Percentiles rank a stretch among this genome's conserved stretches.
phyloP scores from a whole-genome alignment of 805 yeast genomes.

The Starmerella cellae region DNA sequence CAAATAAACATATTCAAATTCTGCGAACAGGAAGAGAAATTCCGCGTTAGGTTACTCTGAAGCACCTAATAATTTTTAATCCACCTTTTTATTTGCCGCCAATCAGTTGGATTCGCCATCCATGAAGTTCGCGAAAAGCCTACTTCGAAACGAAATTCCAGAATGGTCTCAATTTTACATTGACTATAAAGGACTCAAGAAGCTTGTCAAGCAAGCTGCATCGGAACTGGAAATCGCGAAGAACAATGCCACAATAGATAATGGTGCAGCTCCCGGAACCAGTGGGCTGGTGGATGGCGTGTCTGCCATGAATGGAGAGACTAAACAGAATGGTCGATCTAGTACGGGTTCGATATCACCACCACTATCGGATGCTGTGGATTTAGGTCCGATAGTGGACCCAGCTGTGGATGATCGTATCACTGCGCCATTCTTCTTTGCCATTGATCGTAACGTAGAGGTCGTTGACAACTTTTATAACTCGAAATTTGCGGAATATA shows the following conservation, averaged over 20 bases:
- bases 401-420: constrained; percentile 8
- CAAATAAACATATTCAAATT: no score
- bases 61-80: no score
- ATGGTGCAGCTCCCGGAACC: neutral
- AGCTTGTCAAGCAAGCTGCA: constrained; percentile 56
- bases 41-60: no score
- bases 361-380: neutral
- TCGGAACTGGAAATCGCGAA: constrained; percentile 27
- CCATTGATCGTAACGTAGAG: constrained; percentile 69
- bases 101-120: no score
- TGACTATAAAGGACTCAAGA: constrained; percentile 74
- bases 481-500: constrained; percentile 59
- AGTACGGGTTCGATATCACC: no score
- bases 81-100: no score
- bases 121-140: constrained; percentile 27
- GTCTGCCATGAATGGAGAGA: neutral
- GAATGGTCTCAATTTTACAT: constrained; percentile 78
- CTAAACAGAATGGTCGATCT: neutral
- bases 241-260: neutral
- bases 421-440: constrained; percentile 45
- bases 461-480: constrained; percentile 68
- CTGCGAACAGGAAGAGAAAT: no score
- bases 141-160: constrained; percentile 77
- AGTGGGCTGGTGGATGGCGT: neutral
- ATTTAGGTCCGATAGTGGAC: neutral